Conservation (phyloP, 2,329 filamentous ascomycete species). For the Dryadomyces sulphureus region DNA sequence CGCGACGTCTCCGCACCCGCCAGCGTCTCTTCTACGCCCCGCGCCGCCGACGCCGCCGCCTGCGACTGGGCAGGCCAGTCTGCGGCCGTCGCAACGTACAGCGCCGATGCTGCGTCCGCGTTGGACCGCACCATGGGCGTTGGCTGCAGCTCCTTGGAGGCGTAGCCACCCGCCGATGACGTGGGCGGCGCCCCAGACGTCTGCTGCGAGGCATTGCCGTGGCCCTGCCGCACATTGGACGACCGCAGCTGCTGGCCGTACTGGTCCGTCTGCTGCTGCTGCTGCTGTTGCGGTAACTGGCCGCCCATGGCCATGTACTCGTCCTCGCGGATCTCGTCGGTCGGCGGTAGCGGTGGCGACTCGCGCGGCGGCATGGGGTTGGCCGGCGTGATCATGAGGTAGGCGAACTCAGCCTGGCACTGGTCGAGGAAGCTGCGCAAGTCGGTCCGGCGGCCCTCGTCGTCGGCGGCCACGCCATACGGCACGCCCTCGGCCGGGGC, state of each 20-base stretch:
- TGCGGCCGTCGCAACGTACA: slow-evolving; percentile 17
- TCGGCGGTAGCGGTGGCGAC: slow-evolving; percentile 36
- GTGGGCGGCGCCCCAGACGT: slow-evolving; percentile 21
- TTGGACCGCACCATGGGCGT: slow-evolving; percentile 38
- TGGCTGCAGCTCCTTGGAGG: slow-evolving; percentile 23
- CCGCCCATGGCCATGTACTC: slow-evolving; percentile 23
- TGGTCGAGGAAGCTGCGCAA: slow-evolving; percentile 49
- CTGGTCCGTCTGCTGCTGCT: slow-evolving; percentile 35
- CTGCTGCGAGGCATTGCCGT: slow-evolving; percentile 41
- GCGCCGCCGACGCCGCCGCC: not conserved
- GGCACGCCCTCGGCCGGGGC: slow-evolving; percentile 31
- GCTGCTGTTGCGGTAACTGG: slow-evolving; percentile 37
- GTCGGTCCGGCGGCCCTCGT: slow-evolving; percentile 34
- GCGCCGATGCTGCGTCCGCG: slow-evolving; percentile 24
- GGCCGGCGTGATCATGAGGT: slow-evolving; percentile 52
- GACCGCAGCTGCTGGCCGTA: slow-evolving; percentile 23
- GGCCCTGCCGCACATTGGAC: slow-evolving; percentile 28
- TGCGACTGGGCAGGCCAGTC: slow-evolving; percentile 17
- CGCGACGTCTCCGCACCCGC: not conserved
- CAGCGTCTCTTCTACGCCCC: not conserved
- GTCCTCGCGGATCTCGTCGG: slow-evolving; percentile 42
- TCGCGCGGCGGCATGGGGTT: slow-evolving; percentile 52
- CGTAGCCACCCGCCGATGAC: slow-evolving; percentile 16
- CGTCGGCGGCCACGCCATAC: slow-evolving; percentile 30
- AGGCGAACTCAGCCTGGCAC: slow-evolving; percentile 51